Evolutionary conservation across 2,329 filamentous ascomycete genomes (phyloP), one percentile per base, ranked within the genome.

Genomic region (Zymoseptoria brevis): DNA sequence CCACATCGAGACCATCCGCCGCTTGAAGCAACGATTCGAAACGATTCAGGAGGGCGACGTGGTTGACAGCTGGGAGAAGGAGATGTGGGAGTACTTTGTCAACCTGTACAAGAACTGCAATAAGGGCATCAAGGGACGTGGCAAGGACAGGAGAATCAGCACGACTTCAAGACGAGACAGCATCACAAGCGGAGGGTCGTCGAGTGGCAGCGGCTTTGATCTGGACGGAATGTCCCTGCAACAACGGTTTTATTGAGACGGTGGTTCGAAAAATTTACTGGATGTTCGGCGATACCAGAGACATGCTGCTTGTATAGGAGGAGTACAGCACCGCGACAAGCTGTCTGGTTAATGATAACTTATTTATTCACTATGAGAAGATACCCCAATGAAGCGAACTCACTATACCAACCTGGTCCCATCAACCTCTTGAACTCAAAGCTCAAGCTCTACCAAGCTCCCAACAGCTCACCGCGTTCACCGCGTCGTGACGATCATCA

Each of bases 71-170:
- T 80, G 86, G 45, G 90, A 96, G 68, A 86, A 83, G 62, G 87
- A 90, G 60, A 79, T 96, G 55, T 90, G 88, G 79, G 83, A 88
- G 66, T 96, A 96, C 76, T 94, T 97, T 71, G 83, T 86, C 3
- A 81, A 81, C 0, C 80, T 96, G n/a, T 96, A 96, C 81, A 96
- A 96, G 79, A 95, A 97, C 76, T 92, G 88, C 76, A 97, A 97
- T 81, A 96, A 96, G 75, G 94, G 94, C 1, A 96, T 97, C 79
- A 97, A 96, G 75, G 94, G 94, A 9, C 86, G 94, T 52, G 94
- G 94, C 50, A 94, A 93, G 72, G 89, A 92, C 67, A 81, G 90
- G 58, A 85, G 85, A 59, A 87, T 91, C 65, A 75, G 74, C 50
- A 70, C 73, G 9, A 60, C 58, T 22, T 52, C 56, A 4, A 55